A percentile compares a stretch with the other conserved stretches of the same genome.
Conservation (phyloP, 345 rosid genomes). For the Murraya paniculata region DNA sequence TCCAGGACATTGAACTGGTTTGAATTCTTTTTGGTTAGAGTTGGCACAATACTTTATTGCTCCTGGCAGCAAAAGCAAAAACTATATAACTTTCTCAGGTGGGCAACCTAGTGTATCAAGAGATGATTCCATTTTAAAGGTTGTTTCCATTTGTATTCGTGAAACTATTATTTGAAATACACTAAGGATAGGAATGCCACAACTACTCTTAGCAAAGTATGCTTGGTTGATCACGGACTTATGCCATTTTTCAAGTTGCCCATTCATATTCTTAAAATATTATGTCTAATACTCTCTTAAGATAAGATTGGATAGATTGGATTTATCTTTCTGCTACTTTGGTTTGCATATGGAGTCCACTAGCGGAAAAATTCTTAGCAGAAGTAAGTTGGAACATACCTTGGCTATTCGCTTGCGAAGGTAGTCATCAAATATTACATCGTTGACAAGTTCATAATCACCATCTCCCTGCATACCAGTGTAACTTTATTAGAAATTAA, state of each 20-base stretch:
- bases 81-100: neutral
- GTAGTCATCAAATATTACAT: conserved; percentile 74
- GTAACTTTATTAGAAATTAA: conserved; percentile 5
- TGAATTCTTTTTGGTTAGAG: neutral
- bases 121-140: neutral
- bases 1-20: neutral
- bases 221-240: neutral
- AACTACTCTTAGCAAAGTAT: no score
- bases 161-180: neutral
- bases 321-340: neutral
- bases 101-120: neutral
- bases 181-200: neutral
- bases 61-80: neutral
- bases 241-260: neutral
- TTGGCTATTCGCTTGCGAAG: conserved; percentile 72
- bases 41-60: neutral
- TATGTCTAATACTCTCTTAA: neutral
- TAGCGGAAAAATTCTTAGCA: neutral
- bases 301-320: neutral
- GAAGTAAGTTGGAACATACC: conserved; percentile 34
- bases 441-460: conserved; percentile 89
- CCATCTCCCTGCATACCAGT: conserved; percentile 73
- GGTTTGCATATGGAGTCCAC: neutral
- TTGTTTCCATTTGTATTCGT: neutral
- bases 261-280: no score